These are phyloP conservation scores for Russula griseocarnosa DNA, from an alignment of 768 basidiomycete species.

Conservation along the genomic window DNA sequence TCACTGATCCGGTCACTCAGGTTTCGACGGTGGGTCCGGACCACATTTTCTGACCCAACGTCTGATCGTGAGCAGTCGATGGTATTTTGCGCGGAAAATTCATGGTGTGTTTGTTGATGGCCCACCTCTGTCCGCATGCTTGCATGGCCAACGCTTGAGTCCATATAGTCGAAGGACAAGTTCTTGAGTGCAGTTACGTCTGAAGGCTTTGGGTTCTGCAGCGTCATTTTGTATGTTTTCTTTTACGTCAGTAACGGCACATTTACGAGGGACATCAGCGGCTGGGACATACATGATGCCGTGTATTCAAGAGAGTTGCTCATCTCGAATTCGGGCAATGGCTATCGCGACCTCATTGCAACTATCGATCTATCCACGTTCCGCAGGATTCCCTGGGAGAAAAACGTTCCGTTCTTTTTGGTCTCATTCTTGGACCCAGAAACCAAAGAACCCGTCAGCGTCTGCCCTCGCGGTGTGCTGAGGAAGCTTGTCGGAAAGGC, in stretches of 20 bases:
- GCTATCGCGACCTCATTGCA: constrained; percentile 87
- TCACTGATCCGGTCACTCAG: constrained; percentile 32
- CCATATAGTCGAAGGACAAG: constrained; percentile 76
- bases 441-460: constrained; percentile 67
- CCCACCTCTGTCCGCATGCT: neutral
- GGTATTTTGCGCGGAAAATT: constrained; percentile 94
- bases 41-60: neutral
- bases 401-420: constrained; percentile 89
- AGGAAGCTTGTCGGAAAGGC: constrained; percentile 53
- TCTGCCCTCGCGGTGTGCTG: constrained; percentile 84
- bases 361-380: constrained; percentile 82
- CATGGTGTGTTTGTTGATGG: constrained; percentile 50
- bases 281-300: constrained; percentile 90
- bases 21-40: constrained; percentile 60
- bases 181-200: constrained; percentile 77
- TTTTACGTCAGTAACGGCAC: constrained; percentile 6
- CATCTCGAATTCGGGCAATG: constrained; percentile 89
- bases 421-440: constrained; percentile 88
- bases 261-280: constrained; percentile 41
- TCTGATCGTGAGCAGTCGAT: constrained; percentile 55
- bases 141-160: constrained; percentile 21
- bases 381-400: constrained; percentile 89
- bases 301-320: constrained; percentile 82
- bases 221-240: constrained; percentile 74
- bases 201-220: constrained; percentile 90